Conservation (phyloP, 352 stramenopile genomes). For the Phytopythium delawarense region DNA sequence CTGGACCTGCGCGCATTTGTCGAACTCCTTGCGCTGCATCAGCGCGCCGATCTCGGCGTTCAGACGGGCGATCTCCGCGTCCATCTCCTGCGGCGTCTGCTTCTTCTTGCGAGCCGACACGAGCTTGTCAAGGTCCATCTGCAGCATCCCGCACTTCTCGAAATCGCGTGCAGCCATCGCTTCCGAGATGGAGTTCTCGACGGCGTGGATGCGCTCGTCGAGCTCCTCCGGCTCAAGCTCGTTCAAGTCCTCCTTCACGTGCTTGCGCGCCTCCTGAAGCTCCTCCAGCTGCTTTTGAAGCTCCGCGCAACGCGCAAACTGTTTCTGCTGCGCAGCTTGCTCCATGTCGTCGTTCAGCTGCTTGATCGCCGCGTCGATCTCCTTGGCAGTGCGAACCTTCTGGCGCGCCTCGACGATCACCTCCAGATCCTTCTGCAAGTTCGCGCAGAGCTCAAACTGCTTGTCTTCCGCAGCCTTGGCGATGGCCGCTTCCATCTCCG, state of each 20-base stretch:
- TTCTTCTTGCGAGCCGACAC: conserved; percentile 81
- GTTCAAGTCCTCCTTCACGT: conserved; percentile 83
- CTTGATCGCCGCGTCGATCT: conserved; percentile 79
- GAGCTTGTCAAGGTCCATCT: conserved; percentile 63
- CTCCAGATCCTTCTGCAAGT: conserved; percentile 81
- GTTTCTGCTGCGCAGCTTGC: conserved; percentile 58
- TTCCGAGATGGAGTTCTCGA: conserved; percentile 64
- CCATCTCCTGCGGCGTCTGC: conserved; percentile 79
- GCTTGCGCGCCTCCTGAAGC: conserved; percentile 64
- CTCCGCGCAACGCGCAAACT: conserved; percentile 78
- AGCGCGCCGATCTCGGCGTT: conserved; percentile 57
- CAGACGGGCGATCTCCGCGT: conserved; percentile 70
- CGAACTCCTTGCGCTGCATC: conserved; percentile 84
- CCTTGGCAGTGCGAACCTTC: conserved; percentile 83
- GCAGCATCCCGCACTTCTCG: conserved; percentile 67
- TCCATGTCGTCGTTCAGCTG: conserved; percentile 80
- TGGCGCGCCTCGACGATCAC: conserved; percentile 77
- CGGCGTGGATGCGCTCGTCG: conserved; percentile 67
- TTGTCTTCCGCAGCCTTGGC: conserved; percentile 73
- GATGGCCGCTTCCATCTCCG: conserved; percentile 73
- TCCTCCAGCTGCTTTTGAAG: conserved; percentile 79
- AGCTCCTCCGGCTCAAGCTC: conserved; percentile 82
- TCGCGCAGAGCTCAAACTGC: conserved; percentile 82
- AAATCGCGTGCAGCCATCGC: conserved; percentile 82
- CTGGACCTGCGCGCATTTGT: conserved; percentile 84